Evolutionary conservation across 139 green algal genomes (phyloP), one percentile per base, ranked within the genome.

Genomic region (Haematococcus lacustris): DNA sequence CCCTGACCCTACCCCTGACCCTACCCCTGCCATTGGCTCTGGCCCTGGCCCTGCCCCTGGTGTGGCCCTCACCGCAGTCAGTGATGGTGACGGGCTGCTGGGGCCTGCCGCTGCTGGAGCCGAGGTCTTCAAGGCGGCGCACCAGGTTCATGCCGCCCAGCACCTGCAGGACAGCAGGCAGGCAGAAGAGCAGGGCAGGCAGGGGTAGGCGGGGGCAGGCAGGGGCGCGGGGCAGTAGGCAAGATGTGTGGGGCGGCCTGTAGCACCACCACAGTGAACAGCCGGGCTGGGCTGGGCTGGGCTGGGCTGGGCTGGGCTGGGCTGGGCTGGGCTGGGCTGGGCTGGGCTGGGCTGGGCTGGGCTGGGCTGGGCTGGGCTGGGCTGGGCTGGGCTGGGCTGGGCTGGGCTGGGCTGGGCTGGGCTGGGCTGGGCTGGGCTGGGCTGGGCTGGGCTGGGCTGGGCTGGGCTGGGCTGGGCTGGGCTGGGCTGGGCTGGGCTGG

Each of bases 61-160:
- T n/a, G n/a, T n/a, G n/a, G n/a, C n/a, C n/a, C n/a, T n/a, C 30
- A 21, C 67, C 67, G 32, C 67, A 50, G 67, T 72, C 67, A 1
- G 43, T 43, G 41, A 72, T 72, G 43, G 30, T 30, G 3, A 72
- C 47, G 47, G 67, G 67, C 47, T 72, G 25, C 4, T 30, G 21
- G 23, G 67, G 67, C 7, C 6, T 47, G 30, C 73, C 73, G 39
- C 65, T 43, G 4, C 59, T 7, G 30, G 50, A 51, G 7, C 73
- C 73, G 51, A 78, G 37, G 1, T 35, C 3, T 37, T 78, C 73
- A 28, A 73, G 23, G 17, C 50, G 51, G 1, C 65, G 50, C 47
- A 78, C 32, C 3, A 78, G 68, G 6, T 78, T 66, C 65, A 78
- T 73, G 30, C 73, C 73, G 38, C 43, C 67, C 3, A 9, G 60